Evolutionary conservation across 176 grass and related monocot genomes (phyloP).

Genomic region (Cymbopogon citratus): DNA sequence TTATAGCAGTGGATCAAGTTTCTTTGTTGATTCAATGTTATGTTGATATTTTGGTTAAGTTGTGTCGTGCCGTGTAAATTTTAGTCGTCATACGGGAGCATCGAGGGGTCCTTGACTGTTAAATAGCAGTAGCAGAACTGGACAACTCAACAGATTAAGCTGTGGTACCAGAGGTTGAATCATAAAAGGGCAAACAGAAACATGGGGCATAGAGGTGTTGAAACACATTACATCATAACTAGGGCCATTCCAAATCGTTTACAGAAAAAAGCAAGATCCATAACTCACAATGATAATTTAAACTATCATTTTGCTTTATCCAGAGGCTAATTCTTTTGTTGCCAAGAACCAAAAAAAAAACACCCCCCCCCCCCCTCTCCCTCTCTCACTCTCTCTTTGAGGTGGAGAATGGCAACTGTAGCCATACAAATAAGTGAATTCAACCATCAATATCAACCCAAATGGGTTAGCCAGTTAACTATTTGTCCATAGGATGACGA

Average conservation of each 20-base stretch:
- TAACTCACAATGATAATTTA: slow-evolving; percentile 1
- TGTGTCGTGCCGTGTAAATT: too few relatives aligned
- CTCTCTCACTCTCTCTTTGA: too few relatives aligned
- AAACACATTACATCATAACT: slow-evolving; percentile 15
- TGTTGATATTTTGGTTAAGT: too few relatives aligned
- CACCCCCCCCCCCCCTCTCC: too few relatives aligned
- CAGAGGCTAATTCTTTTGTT: too few relatives aligned
- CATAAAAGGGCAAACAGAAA: slow-evolving; percentile 16
- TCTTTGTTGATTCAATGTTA: too few relatives aligned
- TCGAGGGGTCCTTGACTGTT: slow-evolving; percentile 96
- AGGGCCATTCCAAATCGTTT: background rate
- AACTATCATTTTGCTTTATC: slow-evolving; percentile 8
- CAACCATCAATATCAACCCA: slow-evolving; percentile 11
- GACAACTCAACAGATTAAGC: slow-evolving; percentile 57
- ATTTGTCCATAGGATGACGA: background rate
- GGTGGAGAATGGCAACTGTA: too few relatives aligned
- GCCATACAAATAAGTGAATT: background rate
- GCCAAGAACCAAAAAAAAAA: too few relatives aligned
- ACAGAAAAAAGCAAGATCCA: background rate
- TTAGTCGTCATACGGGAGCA: slow-evolving; percentile 33
- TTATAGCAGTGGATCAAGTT: too few relatives aligned
- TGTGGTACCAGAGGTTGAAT: slow-evolving; percentile 13
- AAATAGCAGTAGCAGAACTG: slow-evolving; percentile 81
- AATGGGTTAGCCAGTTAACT: too few relatives aligned
- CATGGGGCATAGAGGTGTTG: background rate